Percentiles rank a stretch among this genome's conserved stretches.
Conservation (phyloP, 768 basidiomycete genomes). For the Agaricus subrufescens region DNA sequence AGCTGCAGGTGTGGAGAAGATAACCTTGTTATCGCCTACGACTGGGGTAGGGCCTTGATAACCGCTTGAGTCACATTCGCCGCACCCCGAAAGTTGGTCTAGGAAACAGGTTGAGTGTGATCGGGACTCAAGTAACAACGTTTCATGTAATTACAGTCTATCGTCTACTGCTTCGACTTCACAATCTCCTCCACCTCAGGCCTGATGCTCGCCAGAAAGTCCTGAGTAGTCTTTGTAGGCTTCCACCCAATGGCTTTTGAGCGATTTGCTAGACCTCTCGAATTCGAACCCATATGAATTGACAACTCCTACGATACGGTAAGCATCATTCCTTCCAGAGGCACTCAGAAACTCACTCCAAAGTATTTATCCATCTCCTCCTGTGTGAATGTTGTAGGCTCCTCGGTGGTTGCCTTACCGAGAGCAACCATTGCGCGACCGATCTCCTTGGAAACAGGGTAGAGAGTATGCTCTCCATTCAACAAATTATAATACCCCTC, state of each 20-base stretch:
- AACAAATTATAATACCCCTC: constrained; percentile 47
- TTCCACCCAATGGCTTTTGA: constrained; percentile 47
- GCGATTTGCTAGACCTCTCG: constrained; percentile 38
- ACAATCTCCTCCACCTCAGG: constrained; percentile 32
- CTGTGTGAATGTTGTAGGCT: constrained; percentile 42
- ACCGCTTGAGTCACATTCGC: too few relatives aligned
- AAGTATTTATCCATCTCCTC: constrained; percentile 40
- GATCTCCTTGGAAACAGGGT: constrained; percentile 32
- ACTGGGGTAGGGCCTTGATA: too few relatives aligned
- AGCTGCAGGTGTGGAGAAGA: too few relatives aligned
- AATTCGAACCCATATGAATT: constrained; percentile 27
- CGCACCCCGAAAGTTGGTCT: too few relatives aligned
- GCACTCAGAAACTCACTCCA: constrained; percentile 11
- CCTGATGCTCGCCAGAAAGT: constrained; percentile 45
- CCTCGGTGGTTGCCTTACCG: constrained; percentile 29
- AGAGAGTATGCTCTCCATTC: constrained; percentile 39
- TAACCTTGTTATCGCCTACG: too few relatives aligned
- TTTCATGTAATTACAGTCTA: too few relatives aligned
- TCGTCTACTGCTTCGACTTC: background rate
- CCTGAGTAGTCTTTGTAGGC: constrained; percentile 40
- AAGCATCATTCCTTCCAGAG: background rate
- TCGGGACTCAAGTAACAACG: background rate
- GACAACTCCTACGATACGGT: constrained; percentile 5
- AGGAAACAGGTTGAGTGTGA: background rate
- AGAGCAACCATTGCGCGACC: constrained; percentile 31